phyloP scores from a whole-genome alignment of 805 yeast species.

The Suhomyces pyralidae region DNA sequence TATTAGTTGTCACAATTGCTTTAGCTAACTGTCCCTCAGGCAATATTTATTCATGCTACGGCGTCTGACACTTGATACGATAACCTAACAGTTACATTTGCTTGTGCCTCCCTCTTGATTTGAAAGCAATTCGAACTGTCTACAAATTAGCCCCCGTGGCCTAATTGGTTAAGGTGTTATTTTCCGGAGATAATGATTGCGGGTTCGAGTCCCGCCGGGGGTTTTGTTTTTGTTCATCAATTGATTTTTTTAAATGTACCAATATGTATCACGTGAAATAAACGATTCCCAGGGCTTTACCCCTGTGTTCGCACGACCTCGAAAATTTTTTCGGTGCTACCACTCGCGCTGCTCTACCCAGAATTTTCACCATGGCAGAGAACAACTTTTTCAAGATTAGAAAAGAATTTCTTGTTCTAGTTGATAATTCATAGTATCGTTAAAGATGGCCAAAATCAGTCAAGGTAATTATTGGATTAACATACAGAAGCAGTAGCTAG shows the following conservation, averaged over 20 bases:
- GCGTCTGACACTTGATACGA: background rate
- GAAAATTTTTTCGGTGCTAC: slow-evolving; percentile 9
- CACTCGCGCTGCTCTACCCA: slow-evolving; percentile 3
- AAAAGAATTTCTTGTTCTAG: slow-evolving; percentile 1
- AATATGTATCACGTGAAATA: background rate
- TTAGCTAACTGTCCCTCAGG: background rate
- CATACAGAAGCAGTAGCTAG: background rate
- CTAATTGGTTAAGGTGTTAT: slow-evolving; percentile 72
- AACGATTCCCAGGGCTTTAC: background rate
- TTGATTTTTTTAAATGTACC: background rate
- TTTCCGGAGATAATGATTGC: slow-evolving; percentile 71
- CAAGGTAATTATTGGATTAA: slow-evolving; percentile 45
- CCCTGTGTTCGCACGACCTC: slow-evolving; percentile 5
- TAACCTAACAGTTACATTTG: too few species aligned
- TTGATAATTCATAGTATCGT: slow-evolving; percentile 6
- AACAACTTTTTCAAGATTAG: slow-evolving; percentile 1
- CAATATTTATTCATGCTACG: background rate
- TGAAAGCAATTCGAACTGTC: background rate
- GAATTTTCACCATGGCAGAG: slow-evolving; percentile 4
- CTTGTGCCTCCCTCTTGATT: background rate
- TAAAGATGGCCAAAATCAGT: slow-evolving; percentile 62
- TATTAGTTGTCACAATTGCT: background rate
- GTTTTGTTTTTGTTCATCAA: slow-evolving; percentile 23
- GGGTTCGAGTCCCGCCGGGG: slow-evolving; percentile 81
- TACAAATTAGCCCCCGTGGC: slow-evolving; percentile 55